Evolutionary conservation across 2,329 filamentous ascomycete species (phyloP).

Genomic region (Zymoseptoria ardabiliae): DNA sequence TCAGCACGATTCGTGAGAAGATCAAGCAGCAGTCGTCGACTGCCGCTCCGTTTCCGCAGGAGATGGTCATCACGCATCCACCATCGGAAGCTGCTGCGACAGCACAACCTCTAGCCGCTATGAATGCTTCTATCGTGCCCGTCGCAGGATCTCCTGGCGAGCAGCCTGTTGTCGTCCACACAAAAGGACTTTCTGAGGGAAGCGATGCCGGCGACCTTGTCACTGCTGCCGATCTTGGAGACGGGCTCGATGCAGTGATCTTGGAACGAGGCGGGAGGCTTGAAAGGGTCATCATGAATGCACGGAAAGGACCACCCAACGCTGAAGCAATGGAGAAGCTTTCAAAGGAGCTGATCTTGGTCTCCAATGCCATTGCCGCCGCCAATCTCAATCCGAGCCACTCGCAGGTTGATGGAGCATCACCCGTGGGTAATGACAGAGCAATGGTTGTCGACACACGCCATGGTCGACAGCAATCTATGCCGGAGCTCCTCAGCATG

Average conservation of each 20-base stretch:
- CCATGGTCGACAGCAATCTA: conserved; percentile 23
- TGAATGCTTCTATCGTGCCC: background rate
- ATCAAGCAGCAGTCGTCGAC: background rate
- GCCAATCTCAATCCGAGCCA: conserved; percentile 1
- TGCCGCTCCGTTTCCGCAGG: background rate
- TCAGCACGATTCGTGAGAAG: background rate
- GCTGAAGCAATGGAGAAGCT: conserved; percentile 18
- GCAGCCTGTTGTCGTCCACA: conserved; percentile 1
- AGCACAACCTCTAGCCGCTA: background rate
- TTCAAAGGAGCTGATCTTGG: conserved; percentile 20
- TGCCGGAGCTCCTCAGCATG: conserved; percentile 31
- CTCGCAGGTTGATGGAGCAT: conserved; percentile 13
- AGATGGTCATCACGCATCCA: background rate
- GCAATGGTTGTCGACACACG: conserved; percentile 27
- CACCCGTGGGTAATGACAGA: conserved; percentile 2
- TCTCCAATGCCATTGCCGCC: conserved; percentile 18
- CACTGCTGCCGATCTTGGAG: conserved; percentile 28
- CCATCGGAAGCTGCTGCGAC: background rate
- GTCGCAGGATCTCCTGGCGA: background rate
- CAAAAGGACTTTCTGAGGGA: background rate
- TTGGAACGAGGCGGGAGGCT: conserved; percentile 34
- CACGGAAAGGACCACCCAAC: conserved; percentile 20
- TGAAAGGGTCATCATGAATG: conserved; percentile 34
- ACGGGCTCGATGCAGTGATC: conserved; percentile 35
- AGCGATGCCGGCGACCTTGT: conserved; percentile 4